Base-by-base conservation (phyloP, 179 eudicot genomes). In the Heliamphora pulchella region DNA sequence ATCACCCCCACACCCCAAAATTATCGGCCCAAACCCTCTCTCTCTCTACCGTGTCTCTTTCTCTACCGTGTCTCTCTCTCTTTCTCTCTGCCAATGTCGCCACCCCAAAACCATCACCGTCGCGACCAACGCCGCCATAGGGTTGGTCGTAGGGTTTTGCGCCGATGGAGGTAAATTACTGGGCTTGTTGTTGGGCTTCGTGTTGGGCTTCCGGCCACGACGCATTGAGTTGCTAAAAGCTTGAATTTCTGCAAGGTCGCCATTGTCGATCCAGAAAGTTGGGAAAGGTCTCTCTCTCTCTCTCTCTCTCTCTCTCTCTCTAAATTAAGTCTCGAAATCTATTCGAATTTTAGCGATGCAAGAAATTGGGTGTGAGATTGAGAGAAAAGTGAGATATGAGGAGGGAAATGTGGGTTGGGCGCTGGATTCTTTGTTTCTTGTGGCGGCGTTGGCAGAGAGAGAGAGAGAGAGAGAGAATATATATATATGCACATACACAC, bases 191-290 rank as follows among this genome's bases (percentile, higher is more conserved):
- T 84, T 1, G 98, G 98, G 84, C 98, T 95, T 1, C 93, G 87
- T 0, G 91, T 82, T 0, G 97, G 98, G 86, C 97, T 94, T 5
- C 87, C 85, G 69, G 92, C 81, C 0, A 89, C 90, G 3, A 95
- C 86, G 80, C 98, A 95, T 68, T 91, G 98, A 0, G 97, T 90
- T 0, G 98, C 98, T 63, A 95, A 48, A 6, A 91, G 71, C 87
- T 93, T 95, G 87, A 95, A 95, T 91, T 95, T 95, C 84, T 93
- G 98, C n/a, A 95, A 81, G 6, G 93, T 87, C 54, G 94, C 87
- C 96, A 91, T 88, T 75, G 44, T 43, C 15, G 77, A 48, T 78
- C 57, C 44, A 14, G 3, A 43, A 6, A 8, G 5, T 18, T 22
- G 6, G 13, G 3, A 51, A 11, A 6, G 5, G 46, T 31, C 39